phyloP scores from a whole-genome alignment of 345 rosid species.

The Eutrema yunnanense region DNA sequence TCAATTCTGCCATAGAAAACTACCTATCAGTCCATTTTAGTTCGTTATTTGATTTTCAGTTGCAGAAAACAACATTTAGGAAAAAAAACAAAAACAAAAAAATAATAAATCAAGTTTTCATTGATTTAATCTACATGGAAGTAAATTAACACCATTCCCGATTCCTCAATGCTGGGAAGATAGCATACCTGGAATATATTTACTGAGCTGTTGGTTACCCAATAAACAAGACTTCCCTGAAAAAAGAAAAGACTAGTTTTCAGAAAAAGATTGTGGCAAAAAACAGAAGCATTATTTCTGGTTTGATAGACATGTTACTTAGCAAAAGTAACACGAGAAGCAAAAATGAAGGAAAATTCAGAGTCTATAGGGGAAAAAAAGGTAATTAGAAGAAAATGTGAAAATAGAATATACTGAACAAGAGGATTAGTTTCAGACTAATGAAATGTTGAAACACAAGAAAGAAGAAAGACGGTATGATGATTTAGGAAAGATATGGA shows the following conservation, averaged over 20 bases:
- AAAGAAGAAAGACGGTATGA: not conserved
- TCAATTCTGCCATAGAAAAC: not conserved
- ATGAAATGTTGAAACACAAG: not conserved
- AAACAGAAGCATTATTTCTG: not conserved
- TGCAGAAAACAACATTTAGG: not conserved
- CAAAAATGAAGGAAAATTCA: not conserved
- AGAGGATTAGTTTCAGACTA: not conserved
- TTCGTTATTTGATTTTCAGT: not conserved
- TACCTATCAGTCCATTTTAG: not conserved
- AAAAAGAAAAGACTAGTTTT: conserved; percentile 10
- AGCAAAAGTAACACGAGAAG: not conserved
- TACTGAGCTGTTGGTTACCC: conserved; percentile 78
- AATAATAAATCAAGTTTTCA: not conserved
- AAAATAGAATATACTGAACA: not conserved
- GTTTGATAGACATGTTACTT: not conserved
- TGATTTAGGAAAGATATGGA: not conserved
- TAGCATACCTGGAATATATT: conserved; percentile 62
- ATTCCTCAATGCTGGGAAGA: not conserved
- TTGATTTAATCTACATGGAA: not conserved
- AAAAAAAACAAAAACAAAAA: not conserved
- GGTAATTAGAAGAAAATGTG: not conserved
- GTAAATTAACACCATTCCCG: not conserved
- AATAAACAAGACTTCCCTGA: conserved; percentile 87
- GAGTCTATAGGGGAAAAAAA: not conserved
- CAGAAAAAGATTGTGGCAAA: not conserved